Evolutionary conservation across 345 rosid species (phyloP), one percentile per base, ranked within the genome.

Genomic region (Corymbia maculata): DNA sequence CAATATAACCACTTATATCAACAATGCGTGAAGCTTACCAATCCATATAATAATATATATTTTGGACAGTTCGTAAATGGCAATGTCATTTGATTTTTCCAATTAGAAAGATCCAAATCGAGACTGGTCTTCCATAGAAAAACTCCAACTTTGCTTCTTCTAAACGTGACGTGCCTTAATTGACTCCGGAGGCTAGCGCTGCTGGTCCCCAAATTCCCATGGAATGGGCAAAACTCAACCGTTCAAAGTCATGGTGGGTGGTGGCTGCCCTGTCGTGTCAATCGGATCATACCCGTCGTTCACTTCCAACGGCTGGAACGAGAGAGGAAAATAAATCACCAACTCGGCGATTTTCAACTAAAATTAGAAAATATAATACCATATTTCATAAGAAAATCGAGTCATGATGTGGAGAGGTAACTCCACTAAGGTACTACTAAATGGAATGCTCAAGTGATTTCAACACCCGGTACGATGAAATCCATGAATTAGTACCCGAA

Each of bases 341-440:
- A n/a, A 64, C n/a, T 13, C 3, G 42, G 75, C 14, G n/a, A n/a
- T 64, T 64, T n/a, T n/a, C n/a, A n/a, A 64, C 42, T 64, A 64
- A n/a, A 17, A 64, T 64, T n/a, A 64, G 42, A 64, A 36, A n/a
- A 32, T 64, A n/a, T n/a, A 36, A 36, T 64, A n/a, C 5, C 5
- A 13, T 64, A 30, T 64, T n/a, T 2, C 75, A 64, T 64, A 3
- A 13, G 75, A 64, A 64, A 59, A 15, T 59, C 0, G 22, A 2
- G 22, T 57, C 24, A 57, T 15, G 1, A 28, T 28, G 26, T 11
- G 36, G 75, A 64, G 75, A 13, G 36, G 19, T 13, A 14, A 14
- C 36, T n/a, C 42, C 0, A 7, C 36, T 0, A n/a, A 64, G 4
- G 17, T n/a, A 64, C 1, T n/a, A 64, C 1, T 3, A 6, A 68